phyloP scores from a whole-genome alignment of 176 grass and related monocot genomes.

The Dendrocalamus sinicus region DNA sequence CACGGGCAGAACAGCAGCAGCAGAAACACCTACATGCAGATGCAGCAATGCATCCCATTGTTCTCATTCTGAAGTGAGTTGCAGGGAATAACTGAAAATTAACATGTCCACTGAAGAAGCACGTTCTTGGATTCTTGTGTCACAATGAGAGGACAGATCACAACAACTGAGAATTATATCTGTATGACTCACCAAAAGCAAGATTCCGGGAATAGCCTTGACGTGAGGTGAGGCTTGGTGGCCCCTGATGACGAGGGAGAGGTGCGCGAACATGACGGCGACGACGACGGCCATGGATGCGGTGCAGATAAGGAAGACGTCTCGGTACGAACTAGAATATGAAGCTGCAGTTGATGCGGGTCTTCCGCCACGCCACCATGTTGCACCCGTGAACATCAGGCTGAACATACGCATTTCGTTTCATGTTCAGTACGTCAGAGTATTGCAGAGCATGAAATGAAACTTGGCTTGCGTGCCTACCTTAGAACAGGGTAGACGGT shows the following conservation, averaged over 20 bases:
- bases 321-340: constrained; percentile 70
- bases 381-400: constrained; percentile 77
- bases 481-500: constrained; percentile 81
- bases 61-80: constrained; percentile 34
- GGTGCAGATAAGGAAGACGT: constrained; percentile 67
- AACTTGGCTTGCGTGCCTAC: background rate
- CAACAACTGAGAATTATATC: background rate
- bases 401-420: constrained; percentile 44
- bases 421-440: no score
- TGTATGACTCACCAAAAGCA: constrained; percentile 61
- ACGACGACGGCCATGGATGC: constrained; percentile 64
- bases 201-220: constrained; percentile 67
- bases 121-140: background rate
- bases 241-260: constrained; percentile 54
- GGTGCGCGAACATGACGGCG: constrained; percentile 70
- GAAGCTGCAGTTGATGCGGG: constrained; percentile 76
- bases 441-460: no score
- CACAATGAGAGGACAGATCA: background rate
- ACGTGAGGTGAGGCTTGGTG: constrained; percentile 48
- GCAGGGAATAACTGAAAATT: background rate
- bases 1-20: constrained; percentile 66
- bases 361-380: constrained; percentile 75
- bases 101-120: background rate
- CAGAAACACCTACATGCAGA: constrained; percentile 55
- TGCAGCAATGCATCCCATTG: constrained; percentile 25